Percentiles rank a stretch among this genome's conserved stretches.
Evolutionary conservation across 2,329 filamentous ascomycete genomes (phyloP).

Genomic region (Podosphaera aphanis): DNA sequence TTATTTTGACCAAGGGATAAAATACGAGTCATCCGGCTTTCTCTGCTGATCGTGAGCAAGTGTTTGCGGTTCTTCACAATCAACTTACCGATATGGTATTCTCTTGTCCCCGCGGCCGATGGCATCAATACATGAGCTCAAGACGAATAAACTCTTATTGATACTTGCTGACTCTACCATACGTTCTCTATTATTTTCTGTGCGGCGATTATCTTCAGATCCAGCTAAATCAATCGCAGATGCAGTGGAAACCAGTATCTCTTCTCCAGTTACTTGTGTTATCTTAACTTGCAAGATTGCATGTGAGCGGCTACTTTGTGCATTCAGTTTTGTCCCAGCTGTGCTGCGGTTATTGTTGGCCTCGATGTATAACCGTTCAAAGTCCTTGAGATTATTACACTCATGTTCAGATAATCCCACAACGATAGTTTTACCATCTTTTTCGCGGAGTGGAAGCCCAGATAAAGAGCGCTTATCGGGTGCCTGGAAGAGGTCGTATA

Average conservation of each 20-base stretch:
- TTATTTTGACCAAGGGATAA: constrained; percentile 83
- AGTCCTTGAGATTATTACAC: constrained; percentile 70
- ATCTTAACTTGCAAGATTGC: constrained; percentile 81
- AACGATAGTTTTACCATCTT: constrained; percentile 67
- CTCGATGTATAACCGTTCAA: constrained; percentile 73
- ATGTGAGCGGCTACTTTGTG: constrained; percentile 72
- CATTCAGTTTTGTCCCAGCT: constrained; percentile 76
- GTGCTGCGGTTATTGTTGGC: constrained; percentile 79
- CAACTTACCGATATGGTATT: constrained; percentile 42
- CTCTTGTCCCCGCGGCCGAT: constrained; percentile 54
- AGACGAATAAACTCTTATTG: constrained; percentile 88
- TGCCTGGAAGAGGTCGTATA: constrained; percentile 72
- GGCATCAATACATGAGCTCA: constrained; percentile 87
- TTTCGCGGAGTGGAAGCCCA: constrained; percentile 63
- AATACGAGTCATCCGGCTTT: constrained; percentile 75
- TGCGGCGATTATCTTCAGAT: constrained; percentile 84
- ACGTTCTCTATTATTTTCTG: constrained; percentile 79
- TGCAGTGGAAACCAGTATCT: constrained; percentile 54
- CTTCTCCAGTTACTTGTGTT: constrained; percentile 46
- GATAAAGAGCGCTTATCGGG: constrained; percentile 56
- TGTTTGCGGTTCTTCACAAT: constrained; percentile 9
- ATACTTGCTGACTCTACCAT: constrained; percentile 90
- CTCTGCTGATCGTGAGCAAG: constrained; percentile 1
- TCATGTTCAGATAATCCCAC: constrained; percentile 64
- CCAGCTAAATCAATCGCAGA: constrained; percentile 89